Conservation (phyloP, 1,284 basidiomycete species). For the Malassezia arunalokei region DNA sequence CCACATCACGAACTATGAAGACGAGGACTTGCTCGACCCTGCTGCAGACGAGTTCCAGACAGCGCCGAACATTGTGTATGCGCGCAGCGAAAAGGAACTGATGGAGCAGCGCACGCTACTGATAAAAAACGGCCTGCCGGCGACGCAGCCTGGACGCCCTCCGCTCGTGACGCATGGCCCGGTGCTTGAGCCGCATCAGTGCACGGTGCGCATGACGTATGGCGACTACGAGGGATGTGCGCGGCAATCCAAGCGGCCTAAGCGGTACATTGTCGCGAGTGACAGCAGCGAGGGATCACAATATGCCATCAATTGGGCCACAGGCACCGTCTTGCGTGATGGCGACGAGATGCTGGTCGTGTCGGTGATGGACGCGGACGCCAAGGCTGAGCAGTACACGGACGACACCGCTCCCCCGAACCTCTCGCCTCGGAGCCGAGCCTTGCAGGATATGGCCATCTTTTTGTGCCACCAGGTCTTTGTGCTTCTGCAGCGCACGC, state of each 20-base stretch:
- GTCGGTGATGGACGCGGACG: conserved; percentile 82
- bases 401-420: conserved; percentile 51
- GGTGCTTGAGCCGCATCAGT: conserved; percentile 73
- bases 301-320: conserved; percentile 52
- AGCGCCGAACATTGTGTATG: conserved; percentile 16
- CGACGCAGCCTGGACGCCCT: conserved; percentile 5
- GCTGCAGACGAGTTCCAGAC: conserved; percentile 15
- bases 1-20: conserved; percentile 14
- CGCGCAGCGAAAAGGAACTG: conserved; percentile 6
- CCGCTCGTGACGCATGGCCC: conserved; percentile 2
- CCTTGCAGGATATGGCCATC: conserved; percentile 78
- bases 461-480: conserved; percentile 74
- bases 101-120: not conserved
- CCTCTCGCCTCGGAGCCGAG: conserved; percentile 73
- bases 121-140: conserved; percentile 2
- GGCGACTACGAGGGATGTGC: conserved; percentile 31
- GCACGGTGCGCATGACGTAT: conserved; percentile 76
- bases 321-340: conserved; percentile 86
- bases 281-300: conserved; percentile 63
- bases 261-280: conserved; percentile 76
- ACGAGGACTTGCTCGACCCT: conserved; percentile 15
- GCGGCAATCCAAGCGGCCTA: conserved; percentile 53
- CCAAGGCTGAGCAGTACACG: conserved; percentile 52
- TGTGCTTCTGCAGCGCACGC: conserved; percentile 74
- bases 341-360: conserved; percentile 60